These are phyloP conservation scores for Begonia masoniana DNA, from an alignment of 306 rosid genomes.

Conservation along the genomic window DNA sequence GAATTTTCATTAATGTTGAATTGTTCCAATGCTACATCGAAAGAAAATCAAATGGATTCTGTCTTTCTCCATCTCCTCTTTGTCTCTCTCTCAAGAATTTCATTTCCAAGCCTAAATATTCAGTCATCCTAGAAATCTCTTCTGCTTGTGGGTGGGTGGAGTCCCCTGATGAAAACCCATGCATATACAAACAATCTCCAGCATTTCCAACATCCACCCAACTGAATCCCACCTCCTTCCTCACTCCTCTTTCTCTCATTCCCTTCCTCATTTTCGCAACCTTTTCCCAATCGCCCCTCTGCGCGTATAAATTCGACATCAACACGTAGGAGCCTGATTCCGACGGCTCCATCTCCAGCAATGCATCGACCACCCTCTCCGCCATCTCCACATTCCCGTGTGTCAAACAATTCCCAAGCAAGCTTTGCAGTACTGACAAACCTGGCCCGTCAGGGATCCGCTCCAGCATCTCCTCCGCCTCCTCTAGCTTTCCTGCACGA, in stretches of 20 bases:
- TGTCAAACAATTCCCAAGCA: slow-evolving; percentile 65
- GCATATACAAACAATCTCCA: slow-evolving; percentile 41
- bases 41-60: too few species aligned
- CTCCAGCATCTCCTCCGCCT: slow-evolving; percentile 44
- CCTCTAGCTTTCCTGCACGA: slow-evolving; percentile 50
- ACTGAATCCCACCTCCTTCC: slow-evolving; percentile 68
- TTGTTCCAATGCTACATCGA: too few species aligned
- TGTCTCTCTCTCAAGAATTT: slow-evolving; percentile 26
- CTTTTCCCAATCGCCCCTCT: slow-evolving; percentile 78
- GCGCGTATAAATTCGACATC: slow-evolving; percentile 68
- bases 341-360: slow-evolving; percentile 51
- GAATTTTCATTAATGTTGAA: too few species aligned
- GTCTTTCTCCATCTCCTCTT: slow-evolving; percentile 8
- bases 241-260: slow-evolving; percentile 70
- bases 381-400: slow-evolving; percentile 67
- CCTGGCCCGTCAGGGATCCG: slow-evolving; percentile 59
- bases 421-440: slow-evolving; percentile 55
- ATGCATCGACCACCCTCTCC: slow-evolving; percentile 31
- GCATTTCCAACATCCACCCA: slow-evolving; percentile 57
- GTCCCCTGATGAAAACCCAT: slow-evolving; percentile 76
- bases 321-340: slow-evolving; percentile 62
- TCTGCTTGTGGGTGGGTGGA: slow-evolving; percentile 44
- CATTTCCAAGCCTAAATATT: slow-evolving; percentile 51
- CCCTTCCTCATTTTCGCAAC: slow-evolving; percentile 51
- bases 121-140: slow-evolving; percentile 50